Percentiles rank a stretch among this genome's conserved stretches.
Conservation (phyloP, 352 stramenopile species). For the Halophytophthora batemanensis region DNA sequence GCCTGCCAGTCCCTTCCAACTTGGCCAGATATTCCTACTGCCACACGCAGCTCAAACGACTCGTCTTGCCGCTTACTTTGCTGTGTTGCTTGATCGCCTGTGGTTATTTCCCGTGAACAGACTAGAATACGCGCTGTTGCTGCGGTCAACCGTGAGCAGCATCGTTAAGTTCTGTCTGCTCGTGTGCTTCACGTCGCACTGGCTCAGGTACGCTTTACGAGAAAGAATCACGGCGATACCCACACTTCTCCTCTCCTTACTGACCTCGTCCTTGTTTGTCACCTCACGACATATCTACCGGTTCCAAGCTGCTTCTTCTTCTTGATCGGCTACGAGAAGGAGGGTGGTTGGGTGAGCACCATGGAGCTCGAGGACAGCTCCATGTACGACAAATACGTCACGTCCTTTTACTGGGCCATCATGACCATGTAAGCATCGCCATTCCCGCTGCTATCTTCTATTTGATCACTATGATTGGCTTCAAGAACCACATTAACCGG, state of each 20-base stretch:
- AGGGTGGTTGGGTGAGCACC: constrained; percentile 44
- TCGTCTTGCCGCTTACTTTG: neutral
- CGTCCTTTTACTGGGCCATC: constrained; percentile 71
- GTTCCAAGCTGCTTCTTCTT: constrained; percentile 54
- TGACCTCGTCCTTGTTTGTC: neutral
- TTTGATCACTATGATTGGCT: neutral
- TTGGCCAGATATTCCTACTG: too few species aligned
- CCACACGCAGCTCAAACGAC: neutral
- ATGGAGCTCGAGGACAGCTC: constrained; percentile 32
- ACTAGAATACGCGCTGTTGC: constrained; percentile 65
- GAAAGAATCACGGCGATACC: neutral
- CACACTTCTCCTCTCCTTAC: neutral
- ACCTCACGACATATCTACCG: neutral
- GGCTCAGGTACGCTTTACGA: constrained; percentile 48
- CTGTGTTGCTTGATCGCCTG: neutral
- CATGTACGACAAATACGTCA: constrained; percentile 58
- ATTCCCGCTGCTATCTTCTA: neutral
- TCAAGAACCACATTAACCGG: neutral
- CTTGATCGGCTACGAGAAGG: constrained; percentile 43
- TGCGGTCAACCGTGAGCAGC: constrained; percentile 73
- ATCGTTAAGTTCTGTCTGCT: constrained; percentile 79
- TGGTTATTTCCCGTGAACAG: constrained; percentile 12
- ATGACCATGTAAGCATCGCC: constrained; percentile 59
- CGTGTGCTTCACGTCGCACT: constrained; percentile 78
- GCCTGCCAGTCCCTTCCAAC: too few species aligned